Conservation (phyloP, 345 rosid species). For the Gossypium stocksii region DNA sequence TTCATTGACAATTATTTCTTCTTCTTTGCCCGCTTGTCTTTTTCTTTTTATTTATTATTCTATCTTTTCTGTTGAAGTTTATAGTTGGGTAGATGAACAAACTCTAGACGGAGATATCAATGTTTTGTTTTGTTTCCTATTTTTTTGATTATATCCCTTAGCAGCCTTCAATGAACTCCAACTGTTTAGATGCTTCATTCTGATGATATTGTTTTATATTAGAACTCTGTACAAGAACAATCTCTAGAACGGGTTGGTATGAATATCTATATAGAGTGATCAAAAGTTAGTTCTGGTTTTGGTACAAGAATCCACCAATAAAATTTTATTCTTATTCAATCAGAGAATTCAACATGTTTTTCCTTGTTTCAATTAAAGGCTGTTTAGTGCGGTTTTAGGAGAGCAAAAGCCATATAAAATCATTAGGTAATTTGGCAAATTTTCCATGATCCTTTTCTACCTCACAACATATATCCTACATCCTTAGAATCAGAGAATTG, state of each 20-base stretch:
- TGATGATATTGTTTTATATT: background rate
- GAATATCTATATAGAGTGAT: slow-evolving; percentile 24
- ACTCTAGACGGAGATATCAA: slow-evolving; percentile 44
- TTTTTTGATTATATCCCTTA: slow-evolving; percentile 6
- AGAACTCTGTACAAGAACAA: background rate
- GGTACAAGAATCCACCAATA: slow-evolving; percentile 38
- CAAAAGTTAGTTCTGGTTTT: slow-evolving; percentile 31
- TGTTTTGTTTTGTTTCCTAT: slow-evolving; percentile 2
- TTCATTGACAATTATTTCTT: slow-evolving; percentile 11
- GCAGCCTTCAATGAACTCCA: slow-evolving; percentile 1
- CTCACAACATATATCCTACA: background rate
- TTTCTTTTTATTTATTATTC: background rate
- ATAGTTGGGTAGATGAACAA: slow-evolving; percentile 55
- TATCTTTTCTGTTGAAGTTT: slow-evolving; percentile 18
- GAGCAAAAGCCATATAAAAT: slow-evolving; percentile 18
- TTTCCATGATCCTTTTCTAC: background rate
- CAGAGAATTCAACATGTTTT: background rate
- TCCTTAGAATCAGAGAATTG: slow-evolving; percentile 10
- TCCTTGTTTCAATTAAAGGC: slow-evolving; percentile 8
- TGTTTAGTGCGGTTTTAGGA: background rate
- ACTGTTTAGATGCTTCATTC: background rate
- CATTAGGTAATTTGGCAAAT: slow-evolving; percentile 1
- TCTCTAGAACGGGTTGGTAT: slow-evolving; percentile 28
- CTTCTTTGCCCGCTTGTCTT: background rate
- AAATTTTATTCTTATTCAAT: slow-evolving; percentile 29